Conservation (phyloP, 2,329 filamentous ascomycete genomes). For the Zarea fungicola region DNA sequence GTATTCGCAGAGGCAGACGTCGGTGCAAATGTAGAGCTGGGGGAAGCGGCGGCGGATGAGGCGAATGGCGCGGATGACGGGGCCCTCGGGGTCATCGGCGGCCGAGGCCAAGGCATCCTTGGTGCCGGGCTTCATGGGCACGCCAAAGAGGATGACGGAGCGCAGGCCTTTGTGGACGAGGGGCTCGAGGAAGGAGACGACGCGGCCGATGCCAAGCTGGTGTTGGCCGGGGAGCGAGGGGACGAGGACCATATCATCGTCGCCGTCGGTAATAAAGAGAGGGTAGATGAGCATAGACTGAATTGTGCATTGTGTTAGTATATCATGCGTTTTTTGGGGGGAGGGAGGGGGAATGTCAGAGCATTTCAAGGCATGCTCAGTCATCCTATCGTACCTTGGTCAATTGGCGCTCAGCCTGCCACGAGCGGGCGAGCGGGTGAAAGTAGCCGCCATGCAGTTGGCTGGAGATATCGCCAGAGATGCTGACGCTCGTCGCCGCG, state of each 20-base stretch:
- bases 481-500: conserved; percentile 63
- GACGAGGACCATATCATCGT: conserved; percentile 86
- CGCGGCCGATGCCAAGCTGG: conserved; percentile 80
- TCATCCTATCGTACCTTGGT: conserved; percentile 59
- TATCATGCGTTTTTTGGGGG: background rate
- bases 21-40: conserved; percentile 81
- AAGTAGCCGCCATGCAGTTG: conserved; percentile 80
- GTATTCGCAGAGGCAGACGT: conserved; percentile 98
- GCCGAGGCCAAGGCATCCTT: conserved; percentile 91
- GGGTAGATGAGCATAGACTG: conserved; percentile 99
- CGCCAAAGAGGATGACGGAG: conserved; percentile 93
- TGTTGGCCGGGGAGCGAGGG: conserved; percentile 86
- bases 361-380: background rate
- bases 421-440: conserved; percentile 71
- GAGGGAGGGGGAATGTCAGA: background rate
- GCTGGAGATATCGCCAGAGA: conserved; percentile 70
- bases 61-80: conserved; percentile 82
- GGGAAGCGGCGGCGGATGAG: conserved; percentile 82
- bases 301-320: conserved; percentile 8
- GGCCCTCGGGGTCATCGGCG: conserved; percentile 88
- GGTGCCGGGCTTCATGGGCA: conserved; percentile 71
- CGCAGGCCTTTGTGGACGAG: conserved; percentile 84
- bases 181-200: conserved; percentile 78
- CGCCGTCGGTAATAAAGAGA: conserved; percentile 89
- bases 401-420: conserved; percentile 80